Evolutionary conservation across 306 rosid species (phyloP).

Genomic region (Quercus agrifolia): DNA sequence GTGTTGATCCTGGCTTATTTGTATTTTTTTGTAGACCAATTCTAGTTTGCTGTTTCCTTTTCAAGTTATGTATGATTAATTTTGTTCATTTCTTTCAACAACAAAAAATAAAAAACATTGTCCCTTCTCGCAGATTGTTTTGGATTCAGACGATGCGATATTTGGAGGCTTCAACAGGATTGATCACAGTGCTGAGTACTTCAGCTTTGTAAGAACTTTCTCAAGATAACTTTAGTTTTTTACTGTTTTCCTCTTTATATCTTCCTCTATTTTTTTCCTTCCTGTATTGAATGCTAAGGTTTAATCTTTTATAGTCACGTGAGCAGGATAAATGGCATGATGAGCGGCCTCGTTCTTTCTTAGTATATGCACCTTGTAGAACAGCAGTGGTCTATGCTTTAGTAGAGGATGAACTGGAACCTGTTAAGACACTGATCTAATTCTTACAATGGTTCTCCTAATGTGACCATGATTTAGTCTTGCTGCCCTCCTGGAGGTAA

Average conservation of each 20-base stretch:
- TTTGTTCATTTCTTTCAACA: not conserved
- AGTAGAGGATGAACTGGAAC: constrained; percentile 25
- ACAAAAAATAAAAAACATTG: not conserved
- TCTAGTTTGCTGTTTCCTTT: not conserved
- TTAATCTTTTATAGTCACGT: constrained; percentile 22
- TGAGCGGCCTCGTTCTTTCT: constrained; percentile 75
- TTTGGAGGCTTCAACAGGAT: constrained; percentile 81
- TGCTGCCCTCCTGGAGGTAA: not conserved
- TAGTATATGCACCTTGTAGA: constrained; percentile 69
- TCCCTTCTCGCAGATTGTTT: constrained; percentile 54
- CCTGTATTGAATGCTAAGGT: not conserved
- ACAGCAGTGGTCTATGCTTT: constrained; percentile 79
- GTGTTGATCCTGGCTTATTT: no score
- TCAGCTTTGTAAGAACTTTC: constrained; percentile 49
- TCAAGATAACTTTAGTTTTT: not conserved
- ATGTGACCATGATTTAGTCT: not conserved
- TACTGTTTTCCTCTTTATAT: not conserved
- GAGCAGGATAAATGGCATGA: constrained; percentile 72
- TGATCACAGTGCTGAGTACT: constrained; percentile 64
- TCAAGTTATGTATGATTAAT: not conserved
- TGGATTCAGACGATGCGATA: constrained; percentile 75
- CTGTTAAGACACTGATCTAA: constrained; percentile 31
- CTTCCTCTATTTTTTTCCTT: no score
- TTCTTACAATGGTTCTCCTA: not conserved
- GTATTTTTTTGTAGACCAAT: not conserved